Evolutionary conservation across 2,329 filamentous ascomycete genomes (phyloP).

Genomic region (Curvularia eragrostidis): DNA sequence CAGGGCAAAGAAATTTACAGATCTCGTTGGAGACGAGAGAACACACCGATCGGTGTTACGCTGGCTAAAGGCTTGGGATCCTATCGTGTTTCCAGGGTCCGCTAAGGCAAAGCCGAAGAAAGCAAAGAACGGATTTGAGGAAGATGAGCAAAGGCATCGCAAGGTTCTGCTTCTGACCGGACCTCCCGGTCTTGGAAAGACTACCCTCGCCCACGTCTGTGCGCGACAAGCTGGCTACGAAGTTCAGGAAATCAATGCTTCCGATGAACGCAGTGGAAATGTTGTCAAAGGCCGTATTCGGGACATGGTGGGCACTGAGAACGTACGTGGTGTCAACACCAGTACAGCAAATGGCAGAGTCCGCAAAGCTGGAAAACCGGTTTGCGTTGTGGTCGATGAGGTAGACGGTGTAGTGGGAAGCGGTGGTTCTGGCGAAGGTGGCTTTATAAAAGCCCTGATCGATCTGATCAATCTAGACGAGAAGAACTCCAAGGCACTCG

Average conservation of each 20-base stretch:
- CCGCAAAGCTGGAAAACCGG: slow-evolving; percentile 78
- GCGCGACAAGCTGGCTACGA: slow-evolving; percentile 95
- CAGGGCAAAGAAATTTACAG: slow-evolving; percentile 86
- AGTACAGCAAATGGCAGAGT: slow-evolving; percentile 62
- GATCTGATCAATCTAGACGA: slow-evolving; percentile 88
- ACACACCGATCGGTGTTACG: slow-evolving; percentile 89
- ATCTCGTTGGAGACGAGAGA: slow-evolving; percentile 91
- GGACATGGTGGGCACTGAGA: slow-evolving; percentile 92
- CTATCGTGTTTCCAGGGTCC: slow-evolving; percentile 84
- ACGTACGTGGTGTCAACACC: slow-evolving; percentile 74
- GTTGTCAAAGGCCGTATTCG: slow-evolving; percentile 91
- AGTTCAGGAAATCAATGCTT: slow-evolving; percentile 96
- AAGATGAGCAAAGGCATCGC: slow-evolving; percentile 77
- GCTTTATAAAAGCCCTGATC: slow-evolving; percentile 93
- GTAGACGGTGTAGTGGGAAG: slow-evolving; percentile 88
- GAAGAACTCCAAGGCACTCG: slow-evolving; percentile 67
- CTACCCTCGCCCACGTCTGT: slow-evolving; percentile 93
- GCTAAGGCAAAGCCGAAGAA: slow-evolving; percentile 62
- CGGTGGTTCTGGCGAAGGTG: slow-evolving; percentile 78
- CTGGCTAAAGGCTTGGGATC: slow-evolving; percentile 95
- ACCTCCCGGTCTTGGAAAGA: slow-evolving; percentile 93
- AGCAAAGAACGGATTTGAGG: slow-evolving; percentile 56
- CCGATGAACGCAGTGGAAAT: slow-evolving; percentile 87
- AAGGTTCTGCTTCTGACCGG: slow-evolving; percentile 92
- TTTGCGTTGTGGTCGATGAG: slow-evolving; percentile 95